Evolutionary conservation across 495 filamentous ascomycete genomes (phyloP).

Genomic region (Hypoxylon fragiforme): DNA sequence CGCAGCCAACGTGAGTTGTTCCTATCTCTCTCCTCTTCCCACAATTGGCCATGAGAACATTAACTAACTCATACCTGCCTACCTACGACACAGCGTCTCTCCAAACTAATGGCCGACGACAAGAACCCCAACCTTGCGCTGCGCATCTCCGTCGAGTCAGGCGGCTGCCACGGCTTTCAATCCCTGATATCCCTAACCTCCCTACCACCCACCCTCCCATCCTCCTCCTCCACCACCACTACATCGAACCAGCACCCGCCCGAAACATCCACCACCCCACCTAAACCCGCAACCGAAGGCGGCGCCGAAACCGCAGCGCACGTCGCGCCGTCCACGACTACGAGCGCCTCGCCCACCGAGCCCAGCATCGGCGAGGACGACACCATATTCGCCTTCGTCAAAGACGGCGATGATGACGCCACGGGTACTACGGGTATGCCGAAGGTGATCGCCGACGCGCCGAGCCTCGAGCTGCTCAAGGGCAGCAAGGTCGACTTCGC

Average conservation of each 20-base stretch:
- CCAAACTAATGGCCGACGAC: constrained; percentile 69
- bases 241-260: constrained; percentile 1
- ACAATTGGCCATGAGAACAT: not conserved
- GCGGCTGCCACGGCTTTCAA: constrained; percentile 97
- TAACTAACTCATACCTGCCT: not conserved
- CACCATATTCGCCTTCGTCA: constrained; percentile 58
- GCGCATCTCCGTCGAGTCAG: constrained; percentile 85
- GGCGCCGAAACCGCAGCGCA: constrained; percentile 40
- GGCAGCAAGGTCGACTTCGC: constrained; percentile 95
- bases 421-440: constrained; percentile 45
- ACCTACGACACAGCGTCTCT: constrained; percentile 60
- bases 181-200: constrained; percentile 87
- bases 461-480: constrained; percentile 84
- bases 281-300: constrained; percentile 7
- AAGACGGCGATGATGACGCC: constrained; percentile 17
- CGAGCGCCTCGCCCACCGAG: constrained; percentile 19
- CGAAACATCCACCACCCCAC: constrained; percentile 13
- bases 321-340: constrained; percentile 28
- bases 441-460: constrained; percentile 85
- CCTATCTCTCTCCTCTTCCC: not conserved
- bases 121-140: constrained; percentile 80
- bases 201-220: constrained; percentile 47
- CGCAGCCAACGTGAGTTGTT: constrained; percentile 69
- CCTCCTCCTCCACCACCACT: not conserved
- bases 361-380: constrained; percentile 67